These are phyloP conservation scores for Leccinum uliginosum DNA, from an alignment of 768 basidiomycete species.

Conservation along the genomic window DNA sequence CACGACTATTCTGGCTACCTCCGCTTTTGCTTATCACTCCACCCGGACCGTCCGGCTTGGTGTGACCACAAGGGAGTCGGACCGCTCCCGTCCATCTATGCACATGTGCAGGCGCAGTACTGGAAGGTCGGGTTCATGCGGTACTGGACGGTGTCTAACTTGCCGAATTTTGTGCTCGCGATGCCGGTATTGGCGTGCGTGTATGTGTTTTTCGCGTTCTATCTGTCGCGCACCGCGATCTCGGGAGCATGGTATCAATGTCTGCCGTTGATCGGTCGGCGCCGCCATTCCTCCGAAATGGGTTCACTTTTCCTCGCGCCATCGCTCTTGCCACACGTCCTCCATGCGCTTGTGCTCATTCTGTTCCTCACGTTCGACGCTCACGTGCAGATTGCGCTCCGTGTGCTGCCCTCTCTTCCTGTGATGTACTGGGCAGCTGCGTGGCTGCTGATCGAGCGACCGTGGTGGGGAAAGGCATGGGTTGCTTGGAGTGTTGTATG, in stretches of 20 bases:
- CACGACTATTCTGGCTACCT: conserved; percentile 69
- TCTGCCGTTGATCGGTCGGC: neutral
- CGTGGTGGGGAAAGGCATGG: conserved; percentile 55
- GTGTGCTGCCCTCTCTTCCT: conserved; percentile 73
- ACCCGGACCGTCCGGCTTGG: conserved; percentile 47
- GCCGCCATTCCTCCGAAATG: rapidly evolving
- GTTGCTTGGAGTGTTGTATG: conserved; percentile 76
- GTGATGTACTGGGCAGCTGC: conserved; percentile 85
- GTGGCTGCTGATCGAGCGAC: conserved; percentile 50
- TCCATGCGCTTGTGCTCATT: conserved; percentile 67
- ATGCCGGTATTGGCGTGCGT: conserved; percentile 61
- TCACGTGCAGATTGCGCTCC: conserved; percentile 84
- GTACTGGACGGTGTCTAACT: conserved; percentile 80
- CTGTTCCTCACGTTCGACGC: conserved; percentile 69
- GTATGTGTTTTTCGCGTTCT: conserved; percentile 28
- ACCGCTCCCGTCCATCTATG: conserved; percentile 67
- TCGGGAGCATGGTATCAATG: neutral
- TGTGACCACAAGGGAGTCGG: conserved; percentile 39
- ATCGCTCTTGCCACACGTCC: conserved; percentile 61
- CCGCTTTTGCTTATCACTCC: conserved; percentile 53
- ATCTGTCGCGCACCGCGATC: conserved; percentile 12
- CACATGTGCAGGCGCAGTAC: conserved; percentile 74
- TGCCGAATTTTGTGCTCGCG: conserved; percentile 86
- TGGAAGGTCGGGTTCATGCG: conserved; percentile 84
- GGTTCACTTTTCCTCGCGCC: conserved; percentile 31